Percentiles rank a stretch among this genome's conserved stretches.
These are phyloP conservation scores for Epichloe typhina DNA, from an alignment of 2,329 filamentous ascomycete genomes.

Conservation along the genomic window DNA sequence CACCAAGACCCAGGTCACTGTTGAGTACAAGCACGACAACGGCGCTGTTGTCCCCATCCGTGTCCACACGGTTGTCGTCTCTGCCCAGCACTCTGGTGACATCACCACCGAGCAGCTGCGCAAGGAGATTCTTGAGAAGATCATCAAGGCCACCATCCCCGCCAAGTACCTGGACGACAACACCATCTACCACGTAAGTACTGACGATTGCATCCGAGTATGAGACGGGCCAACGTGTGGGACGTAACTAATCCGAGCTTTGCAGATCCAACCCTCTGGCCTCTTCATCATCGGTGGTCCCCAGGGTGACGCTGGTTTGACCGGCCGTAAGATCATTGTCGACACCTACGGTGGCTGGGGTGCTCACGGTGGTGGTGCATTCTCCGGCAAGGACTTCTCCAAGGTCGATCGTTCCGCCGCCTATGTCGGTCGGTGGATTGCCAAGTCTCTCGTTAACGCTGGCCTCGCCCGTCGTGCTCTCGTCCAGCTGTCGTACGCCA, in stretches of 20 bases:
- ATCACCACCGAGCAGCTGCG: slow-evolving; percentile 87
- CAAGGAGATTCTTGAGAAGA: slow-evolving; percentile 93
- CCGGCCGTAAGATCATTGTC: slow-evolving; percentile 98
- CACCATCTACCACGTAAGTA: slow-evolving; percentile 83
- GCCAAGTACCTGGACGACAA: slow-evolving; percentile 82
- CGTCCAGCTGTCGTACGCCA: slow-evolving; percentile 98
- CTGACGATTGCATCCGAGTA: background rate
- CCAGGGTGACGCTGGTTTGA: slow-evolving; percentile 96
- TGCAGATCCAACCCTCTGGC: slow-evolving; percentile 86
- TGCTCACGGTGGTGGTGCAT: slow-evolving; percentile 98
- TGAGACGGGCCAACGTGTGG: background rate
- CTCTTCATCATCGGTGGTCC: slow-evolving; percentile 98
- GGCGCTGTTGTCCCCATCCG: slow-evolving; percentile 84
- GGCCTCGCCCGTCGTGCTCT: slow-evolving; percentile 83
- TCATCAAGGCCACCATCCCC: slow-evolving; percentile 90
- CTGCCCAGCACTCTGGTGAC: slow-evolving; percentile 80
- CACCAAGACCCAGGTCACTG: slow-evolving; percentile 98
- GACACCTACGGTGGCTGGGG: slow-evolving; percentile 99
- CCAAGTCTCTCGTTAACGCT: slow-evolving; percentile 89
- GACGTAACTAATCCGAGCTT: background rate
- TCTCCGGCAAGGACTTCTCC: slow-evolving; percentile 99
- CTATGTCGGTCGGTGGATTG: slow-evolving; percentile 96
- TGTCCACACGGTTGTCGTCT: slow-evolving; percentile 94
- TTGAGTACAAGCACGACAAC: slow-evolving; percentile 95
- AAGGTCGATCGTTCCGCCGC: slow-evolving; percentile 98